Percentiles rank a stretch among this genome's conserved stretches.
phyloP scores from a whole-genome alignment of 2,329 filamentous ascomycete genomes.

The Cercospora janseana region DNA sequence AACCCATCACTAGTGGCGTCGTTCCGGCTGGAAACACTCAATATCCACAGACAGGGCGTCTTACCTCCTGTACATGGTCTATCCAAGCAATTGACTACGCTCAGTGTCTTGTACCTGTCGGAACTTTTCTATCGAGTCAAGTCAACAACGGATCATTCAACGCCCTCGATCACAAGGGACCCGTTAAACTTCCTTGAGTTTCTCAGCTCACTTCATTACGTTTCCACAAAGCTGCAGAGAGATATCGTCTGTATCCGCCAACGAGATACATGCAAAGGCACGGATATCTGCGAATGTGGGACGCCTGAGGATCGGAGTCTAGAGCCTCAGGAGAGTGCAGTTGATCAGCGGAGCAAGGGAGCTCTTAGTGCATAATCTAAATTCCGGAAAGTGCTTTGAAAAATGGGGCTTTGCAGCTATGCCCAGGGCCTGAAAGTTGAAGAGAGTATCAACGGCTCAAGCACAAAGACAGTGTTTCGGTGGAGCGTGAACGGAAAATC shows the following conservation, averaged over 20 bases:
- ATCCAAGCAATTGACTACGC: background rate
- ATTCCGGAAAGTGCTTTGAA: slow-evolving; percentile 16
- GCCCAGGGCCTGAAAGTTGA: slow-evolving; percentile 13
- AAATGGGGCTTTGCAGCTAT: slow-evolving; percentile 21
- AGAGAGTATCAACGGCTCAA: background rate
- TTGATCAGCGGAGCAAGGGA: slow-evolving; percentile 15
- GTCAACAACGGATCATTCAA: slow-evolving; percentile 3
- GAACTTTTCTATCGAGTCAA: slow-evolving; percentile 8
- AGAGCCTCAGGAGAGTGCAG: slow-evolving; percentile 18
- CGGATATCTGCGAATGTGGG: slow-evolving; percentile 28
- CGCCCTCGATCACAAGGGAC: slow-evolving; percentile 19
- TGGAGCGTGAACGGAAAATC: too few species aligned
- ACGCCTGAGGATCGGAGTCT: slow-evolving; percentile 14
- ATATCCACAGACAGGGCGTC: too few species aligned
- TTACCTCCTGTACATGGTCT: background rate
- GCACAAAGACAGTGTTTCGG: too few species aligned
- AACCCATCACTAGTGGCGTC: too few species aligned
- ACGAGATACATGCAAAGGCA: slow-evolving; percentile 27
- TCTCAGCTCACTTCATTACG: slow-evolving; percentile 19
- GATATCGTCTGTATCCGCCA: slow-evolving; percentile 27
- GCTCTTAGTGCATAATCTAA: slow-evolving; percentile 15
- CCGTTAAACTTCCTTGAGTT: slow-evolving; percentile 9
- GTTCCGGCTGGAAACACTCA: too few species aligned
- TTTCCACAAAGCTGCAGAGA: slow-evolving; percentile 19
- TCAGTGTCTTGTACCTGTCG: slow-evolving; percentile 6